Percentiles rank a stretch among this genome's conserved stretches.
Conservation (phyloP, 306 rosid genomes). For the Quercus alba region DNA sequence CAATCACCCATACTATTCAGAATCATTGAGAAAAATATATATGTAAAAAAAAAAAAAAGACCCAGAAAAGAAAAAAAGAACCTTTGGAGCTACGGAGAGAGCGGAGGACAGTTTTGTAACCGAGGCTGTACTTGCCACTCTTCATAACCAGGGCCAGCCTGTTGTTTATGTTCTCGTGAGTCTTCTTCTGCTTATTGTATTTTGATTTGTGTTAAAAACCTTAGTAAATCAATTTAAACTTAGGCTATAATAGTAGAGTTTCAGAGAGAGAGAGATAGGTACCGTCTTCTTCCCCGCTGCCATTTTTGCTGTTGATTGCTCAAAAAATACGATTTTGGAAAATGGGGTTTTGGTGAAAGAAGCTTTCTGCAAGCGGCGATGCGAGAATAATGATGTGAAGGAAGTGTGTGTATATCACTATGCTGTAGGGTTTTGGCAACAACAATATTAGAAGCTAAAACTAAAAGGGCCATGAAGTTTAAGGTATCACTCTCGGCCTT, state of each 20-base stretch:
- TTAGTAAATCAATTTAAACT: neutral
- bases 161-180: conserved; percentile 82
- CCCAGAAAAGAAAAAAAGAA: neutral
- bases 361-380: neutral
- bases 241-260: neutral
- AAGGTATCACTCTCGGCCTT: no score
- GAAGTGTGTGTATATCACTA: no score
- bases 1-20: neutral
- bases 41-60: neutral
- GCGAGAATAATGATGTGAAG: no score
- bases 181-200: conserved; percentile 53
- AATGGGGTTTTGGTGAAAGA: no score
- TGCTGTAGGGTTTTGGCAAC: no score
- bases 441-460: no score
- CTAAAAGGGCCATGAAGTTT: no score
- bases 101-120: conserved; percentile 74
- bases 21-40: neutral
- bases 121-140: conserved; percentile 74
- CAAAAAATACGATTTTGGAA: neutral
- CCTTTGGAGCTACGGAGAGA: conserved; percentile 77
- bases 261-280: neutral
- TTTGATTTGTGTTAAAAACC: neutral
- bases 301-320: conserved; percentile 14
- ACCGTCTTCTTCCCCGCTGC: conserved; percentile 60
- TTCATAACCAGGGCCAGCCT: conserved; percentile 87